Evolutionary conservation across 1,284 basidiomycete genomes (phyloP), one percentile per base, ranked within the genome.

Genomic region (Volvariella surrecta): DNA sequence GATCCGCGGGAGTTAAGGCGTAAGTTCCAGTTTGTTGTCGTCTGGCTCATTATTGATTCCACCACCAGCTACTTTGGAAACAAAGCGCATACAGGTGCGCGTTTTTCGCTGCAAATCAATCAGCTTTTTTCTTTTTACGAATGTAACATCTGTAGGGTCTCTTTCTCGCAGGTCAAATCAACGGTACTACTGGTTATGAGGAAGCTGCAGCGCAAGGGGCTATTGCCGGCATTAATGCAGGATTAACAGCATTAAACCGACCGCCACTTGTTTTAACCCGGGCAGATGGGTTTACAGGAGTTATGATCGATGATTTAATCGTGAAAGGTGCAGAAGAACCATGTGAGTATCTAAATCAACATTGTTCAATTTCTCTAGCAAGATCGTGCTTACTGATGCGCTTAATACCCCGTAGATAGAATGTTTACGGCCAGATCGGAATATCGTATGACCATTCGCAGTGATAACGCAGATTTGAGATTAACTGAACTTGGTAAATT

Each of bases 371-470:
- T 28, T 6, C 11, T 28, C 6, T 6, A 28, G 21, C 39, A 20
- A 22, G 19, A 35, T 41, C 30, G 28, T 34, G 32, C n/a, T 49
- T 22, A 49, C n/a, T 30, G 30, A 22, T 22, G 19, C 16, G 39
- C 8, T 39, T 13, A 15, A n/a, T 15, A 19, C 8, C 9, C 30
- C n/a, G 37, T 50, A 91, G 88, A 94, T 54, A 83, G 91, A 30
- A 93, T 94, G 89, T 94, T 94, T 59, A 94, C 91, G 0, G 87
- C 87, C 16, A 73, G 91, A 37, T 89, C 86, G 24, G 91, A 95
- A 55, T 95, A 91, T 56, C 76, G 91, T 20, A 81, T 95, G 74
- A 82, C 83, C 0, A 72, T 93, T 35, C 71, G 91, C 37, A 82
- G 86, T 41, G 91, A 95, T 62, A 94, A 95, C 50, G 91, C 91